Evolutionary conservation across 2,329 filamentous ascomycete species (phyloP), one percentile per base, ranked within the genome.

Genomic region (Cercospora nicotianae): DNA sequence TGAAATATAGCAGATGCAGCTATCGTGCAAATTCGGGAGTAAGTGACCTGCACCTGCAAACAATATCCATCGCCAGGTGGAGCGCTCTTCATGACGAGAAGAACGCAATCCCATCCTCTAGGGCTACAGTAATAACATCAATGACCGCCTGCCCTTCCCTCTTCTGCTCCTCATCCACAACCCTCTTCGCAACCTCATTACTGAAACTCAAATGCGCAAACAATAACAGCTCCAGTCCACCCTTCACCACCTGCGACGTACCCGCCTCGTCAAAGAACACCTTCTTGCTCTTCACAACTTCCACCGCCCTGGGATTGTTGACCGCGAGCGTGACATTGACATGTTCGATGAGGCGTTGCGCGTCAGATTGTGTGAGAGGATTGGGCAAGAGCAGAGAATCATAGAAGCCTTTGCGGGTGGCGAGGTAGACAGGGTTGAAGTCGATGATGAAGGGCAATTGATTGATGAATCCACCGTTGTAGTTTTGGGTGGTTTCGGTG

Each of bases 341-440:
- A 36, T 72, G 66, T 1, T 69, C 58, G 45, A 72, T 70, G 4
- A 70, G 36, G 13, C 51, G 60, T 16, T 53, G n/a, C 5, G 66
- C 64, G 33, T 72, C 70, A 4, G 60, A 39, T n/a, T 45, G 36
- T 4, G 64, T 60, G 7, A 72, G 64, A 10, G 59, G 62, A n/a
- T 45, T 36, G 3, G 68, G 68, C 3, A 72, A 53, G 8, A 39
- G 12, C 26, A 67, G 63, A 13, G 64, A 60, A 28, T 67, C 64
- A 61, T 70, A 72, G 66, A 67, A 72, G 42, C 66, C 68, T 67
- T 69, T 69, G 2, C 68, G 58, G 5, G 66, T 70, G 26, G 70
- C 68, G 55, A 72, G 63, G 48, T 72, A 67, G 28, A 72, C 60
- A 7, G 66, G 63, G 13, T 16, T 30, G 57, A 65, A 69, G 58